phyloP scores from a whole-genome alignment of 768 basidiomycete genomes.

The Clavulina sp. region DNA sequence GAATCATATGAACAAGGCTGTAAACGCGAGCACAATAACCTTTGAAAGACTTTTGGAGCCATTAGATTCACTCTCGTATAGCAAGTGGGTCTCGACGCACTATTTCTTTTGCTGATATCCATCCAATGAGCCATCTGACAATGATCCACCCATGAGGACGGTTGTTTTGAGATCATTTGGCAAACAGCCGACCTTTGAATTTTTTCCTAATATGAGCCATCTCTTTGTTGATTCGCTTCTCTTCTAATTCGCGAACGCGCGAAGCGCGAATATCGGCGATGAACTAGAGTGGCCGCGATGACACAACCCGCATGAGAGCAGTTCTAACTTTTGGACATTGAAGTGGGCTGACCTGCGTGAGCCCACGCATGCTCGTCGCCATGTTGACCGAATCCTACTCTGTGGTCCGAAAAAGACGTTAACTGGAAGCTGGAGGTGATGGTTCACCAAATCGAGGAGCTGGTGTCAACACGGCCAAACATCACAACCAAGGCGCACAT shows the following conservation, averaged over 20 bases:
- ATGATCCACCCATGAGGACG: neutral
- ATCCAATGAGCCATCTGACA: constrained; percentile 7
- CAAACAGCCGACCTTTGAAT: constrained; percentile 60
- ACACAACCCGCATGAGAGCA: constrained; percentile 4
- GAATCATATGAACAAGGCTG: neutral
- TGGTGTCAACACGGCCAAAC: too few relatives aligned
- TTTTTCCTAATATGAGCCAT: constrained; percentile 99
- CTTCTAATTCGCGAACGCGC: constrained; percentile 88
- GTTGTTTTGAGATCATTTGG: constrained; percentile 5
- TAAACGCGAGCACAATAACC: neutral
- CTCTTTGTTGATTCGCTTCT: constrained; percentile 98
- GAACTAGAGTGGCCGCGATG: constrained; percentile 37
- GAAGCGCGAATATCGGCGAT: constrained; percentile 98
- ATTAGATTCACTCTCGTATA: neutral
- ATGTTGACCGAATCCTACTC: constrained; percentile 30
- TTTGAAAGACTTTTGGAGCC: neutral
- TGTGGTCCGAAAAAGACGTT: too few relatives aligned
- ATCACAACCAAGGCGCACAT: too few relatives aligned
- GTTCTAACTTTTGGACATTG: neutral
- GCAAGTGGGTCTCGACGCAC: constrained; percentile 47
- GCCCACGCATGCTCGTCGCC: constrained; percentile 82
- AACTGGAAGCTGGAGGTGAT: too few relatives aligned
- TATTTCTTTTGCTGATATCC: constrained; percentile 89
- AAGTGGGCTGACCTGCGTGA: constrained; percentile 56
- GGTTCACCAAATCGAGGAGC: too few relatives aligned